Evolutionary conservation across 768 basidiomycete genomes (phyloP).

Genomic region (Sporobolomyces roseus): DNA sequence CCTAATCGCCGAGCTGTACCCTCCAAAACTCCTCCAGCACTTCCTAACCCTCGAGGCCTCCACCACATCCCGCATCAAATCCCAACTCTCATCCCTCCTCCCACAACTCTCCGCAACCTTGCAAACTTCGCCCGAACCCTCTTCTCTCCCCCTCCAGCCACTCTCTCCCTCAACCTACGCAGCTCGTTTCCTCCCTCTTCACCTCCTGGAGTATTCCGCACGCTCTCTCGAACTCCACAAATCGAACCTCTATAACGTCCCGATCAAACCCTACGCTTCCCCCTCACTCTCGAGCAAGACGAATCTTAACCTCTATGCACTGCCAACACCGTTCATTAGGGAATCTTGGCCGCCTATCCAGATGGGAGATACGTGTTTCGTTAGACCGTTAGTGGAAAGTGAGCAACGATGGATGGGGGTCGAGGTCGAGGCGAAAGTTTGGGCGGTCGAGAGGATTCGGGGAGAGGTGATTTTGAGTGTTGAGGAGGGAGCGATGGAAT

Average conservation of each 20-base stretch:
- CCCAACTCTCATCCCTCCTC: not conserved
- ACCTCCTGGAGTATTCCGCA: constrained; percentile 19
- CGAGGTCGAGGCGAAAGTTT: constrained; percentile 47
- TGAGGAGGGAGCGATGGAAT: not conserved
- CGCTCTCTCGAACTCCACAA: constrained; percentile 7
- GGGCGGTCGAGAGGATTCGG: constrained; percentile 43
- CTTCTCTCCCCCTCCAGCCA: not conserved
- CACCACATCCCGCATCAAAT: not conserved
- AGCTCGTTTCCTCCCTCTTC: constrained; percentile 20
- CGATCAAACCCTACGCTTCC: not conserved
- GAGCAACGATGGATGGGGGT: constrained; percentile 36
- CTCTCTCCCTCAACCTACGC: constrained; percentile 19
- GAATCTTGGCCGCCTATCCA: constrained; percentile 48
- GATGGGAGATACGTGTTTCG: constrained; percentile 46
- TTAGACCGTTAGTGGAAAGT: constrained; percentile 45
- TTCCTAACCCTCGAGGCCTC: no score
- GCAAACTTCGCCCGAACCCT: not conserved
- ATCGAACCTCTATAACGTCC: constrained; percentile 25
- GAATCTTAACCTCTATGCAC: constrained; percentile 35
- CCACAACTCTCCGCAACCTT: no score
- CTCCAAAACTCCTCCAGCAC: constrained; percentile 11
- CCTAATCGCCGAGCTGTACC: constrained; percentile 6
- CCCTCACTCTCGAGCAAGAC: not conserved
- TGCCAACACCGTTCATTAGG: constrained; percentile 47
- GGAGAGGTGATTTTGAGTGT: constrained; percentile 45